Evolutionary conservation across 1,139 yeast species (phyloP), one percentile per base, ranked within the genome.

Genomic region (Protomyces lactucae-debilis): DNA sequence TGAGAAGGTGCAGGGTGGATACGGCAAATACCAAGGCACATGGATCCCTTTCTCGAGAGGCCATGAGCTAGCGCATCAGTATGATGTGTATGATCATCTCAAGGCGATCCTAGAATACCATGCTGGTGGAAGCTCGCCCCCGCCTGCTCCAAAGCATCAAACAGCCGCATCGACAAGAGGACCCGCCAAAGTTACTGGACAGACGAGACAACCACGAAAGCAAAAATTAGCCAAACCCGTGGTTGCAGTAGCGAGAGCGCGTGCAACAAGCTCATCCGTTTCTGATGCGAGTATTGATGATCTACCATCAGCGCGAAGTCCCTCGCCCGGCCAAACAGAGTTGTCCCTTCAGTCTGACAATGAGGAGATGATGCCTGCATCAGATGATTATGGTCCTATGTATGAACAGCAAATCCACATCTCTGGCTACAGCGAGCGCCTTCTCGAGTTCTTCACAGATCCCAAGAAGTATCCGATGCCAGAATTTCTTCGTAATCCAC

Each of bases 1-100:
- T 74, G 97, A 92, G 73, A 92, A 91, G 73, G 93, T 92, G 14
- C 97, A 91, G 76, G 97, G 97, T 55, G 97, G 97, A 0, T 90
- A 91, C 73, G 97, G 97, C 16, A 87, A 90, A 72, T 90, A 89
- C 74, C 97, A 92, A 76, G 98, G 67, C 9, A 65, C 66, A 25
- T 64, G 68, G 68, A 61, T 66, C 10, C 68, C 68, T 18, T 77
- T 83, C 67, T 81, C 82, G 35, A 76, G 87, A 39, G 89, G 92
- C 0, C 82, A 81, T 0, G 80, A 81, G 6, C 77, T 88, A 21
- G 85, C 91, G 55, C 80, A 79, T 57, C 83, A 83, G 69, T 87
- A 85, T 71, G 83, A 82, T 1, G 87, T 89, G 0, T 84, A 80
- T 69, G 89, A 86, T 0, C 75, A 80, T 16, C 74, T 89, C 68